These are phyloP conservation scores for Phytophthora nicotianae DNA, from an alignment of 352 stramenopile species.

Conservation along the genomic window DNA sequence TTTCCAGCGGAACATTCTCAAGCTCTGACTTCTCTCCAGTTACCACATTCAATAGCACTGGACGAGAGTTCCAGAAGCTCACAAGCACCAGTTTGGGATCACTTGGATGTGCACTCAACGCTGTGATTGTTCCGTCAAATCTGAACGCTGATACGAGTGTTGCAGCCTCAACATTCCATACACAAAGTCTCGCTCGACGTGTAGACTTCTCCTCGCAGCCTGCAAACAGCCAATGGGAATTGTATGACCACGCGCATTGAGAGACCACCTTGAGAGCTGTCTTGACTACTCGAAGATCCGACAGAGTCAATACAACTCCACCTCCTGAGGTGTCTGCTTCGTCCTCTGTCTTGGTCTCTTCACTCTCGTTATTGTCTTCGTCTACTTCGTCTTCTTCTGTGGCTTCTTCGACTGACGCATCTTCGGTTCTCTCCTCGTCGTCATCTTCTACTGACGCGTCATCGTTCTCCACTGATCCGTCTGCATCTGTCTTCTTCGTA, in stretches of 20 bases:
- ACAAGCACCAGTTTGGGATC: conserved; percentile 63
- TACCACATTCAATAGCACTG: conserved; percentile 56
- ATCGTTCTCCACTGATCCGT: conserved; percentile 41
- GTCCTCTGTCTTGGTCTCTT: conserved; percentile 29
- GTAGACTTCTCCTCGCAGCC: conserved; percentile 75
- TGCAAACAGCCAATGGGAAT: conserved; percentile 62
- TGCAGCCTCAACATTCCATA: conserved; percentile 70
- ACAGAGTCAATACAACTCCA: conserved; percentile 37
- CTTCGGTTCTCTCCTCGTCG: conserved; percentile 39
- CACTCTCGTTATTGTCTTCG: conserved; percentile 32
- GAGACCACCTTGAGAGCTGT: conserved; percentile 67
- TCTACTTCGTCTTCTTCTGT: conserved; percentile 44
- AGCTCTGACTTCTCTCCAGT: conserved; percentile 40
- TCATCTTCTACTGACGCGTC: conserved; percentile 47
- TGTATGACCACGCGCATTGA: conserved; percentile 67
- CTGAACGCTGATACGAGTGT: conserved; percentile 61
- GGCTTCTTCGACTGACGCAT: conserved; percentile 41
- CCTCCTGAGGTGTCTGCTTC: conserved; percentile 10
- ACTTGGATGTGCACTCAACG: conserved; percentile 56
- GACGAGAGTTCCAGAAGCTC: conserved; percentile 61
- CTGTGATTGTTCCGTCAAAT: conserved; percentile 65
- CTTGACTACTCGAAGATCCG: conserved; percentile 61
- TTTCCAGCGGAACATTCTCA: conserved; percentile 49
- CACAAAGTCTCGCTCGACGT: conserved; percentile 55
- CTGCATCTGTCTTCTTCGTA: conserved; percentile 33